A percentile compares a stretch with the other conserved stretches of the same genome.
Evolutionary conservation across 2,329 filamentous ascomycete genomes (phyloP).

Genomic region (Verticillium klebahnii): DNA sequence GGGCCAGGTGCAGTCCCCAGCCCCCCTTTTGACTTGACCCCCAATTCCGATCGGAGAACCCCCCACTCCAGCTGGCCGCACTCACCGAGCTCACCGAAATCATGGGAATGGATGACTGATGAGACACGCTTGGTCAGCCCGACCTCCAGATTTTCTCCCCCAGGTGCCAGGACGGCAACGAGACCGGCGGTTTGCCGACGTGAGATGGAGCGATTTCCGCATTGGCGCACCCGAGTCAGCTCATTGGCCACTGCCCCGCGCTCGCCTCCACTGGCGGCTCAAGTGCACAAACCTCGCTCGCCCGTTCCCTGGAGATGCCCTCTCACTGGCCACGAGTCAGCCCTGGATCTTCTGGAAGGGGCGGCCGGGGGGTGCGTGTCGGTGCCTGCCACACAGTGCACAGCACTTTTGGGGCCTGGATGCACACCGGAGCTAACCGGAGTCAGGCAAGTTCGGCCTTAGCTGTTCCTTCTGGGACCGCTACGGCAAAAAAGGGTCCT

Average conservation of each 20-base stretch:
- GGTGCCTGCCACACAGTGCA: background rate
- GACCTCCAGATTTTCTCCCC: background rate
- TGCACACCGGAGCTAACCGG: slow-evolving; percentile 6
- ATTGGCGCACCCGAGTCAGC: background rate
- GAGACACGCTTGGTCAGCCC: background rate
- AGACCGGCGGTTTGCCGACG: background rate
- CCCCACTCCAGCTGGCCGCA: background rate
- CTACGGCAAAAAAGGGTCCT: slow-evolving; percentile 9
- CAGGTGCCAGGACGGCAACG: background rate
- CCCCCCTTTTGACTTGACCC: background rate
- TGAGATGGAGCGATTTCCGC: background rate
- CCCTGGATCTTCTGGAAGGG: background rate
- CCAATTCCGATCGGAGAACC: background rate
- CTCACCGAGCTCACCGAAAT: background rate
- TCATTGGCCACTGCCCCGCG: slow-evolving; percentile 3
- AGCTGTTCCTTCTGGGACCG: background rate
- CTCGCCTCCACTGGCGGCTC: background rate
- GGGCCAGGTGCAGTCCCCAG: background rate
- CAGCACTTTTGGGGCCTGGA: background rate
- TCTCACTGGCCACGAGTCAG: background rate
- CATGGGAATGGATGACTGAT: background rate
- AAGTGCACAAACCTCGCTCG: background rate
- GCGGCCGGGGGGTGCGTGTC: background rate
- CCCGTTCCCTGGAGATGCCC: background rate
- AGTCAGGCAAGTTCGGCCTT: slow-evolving; percentile 3